Conservation (phyloP, 352 stramenopile genomes). For the Phytophthora foliorum region DNA sequence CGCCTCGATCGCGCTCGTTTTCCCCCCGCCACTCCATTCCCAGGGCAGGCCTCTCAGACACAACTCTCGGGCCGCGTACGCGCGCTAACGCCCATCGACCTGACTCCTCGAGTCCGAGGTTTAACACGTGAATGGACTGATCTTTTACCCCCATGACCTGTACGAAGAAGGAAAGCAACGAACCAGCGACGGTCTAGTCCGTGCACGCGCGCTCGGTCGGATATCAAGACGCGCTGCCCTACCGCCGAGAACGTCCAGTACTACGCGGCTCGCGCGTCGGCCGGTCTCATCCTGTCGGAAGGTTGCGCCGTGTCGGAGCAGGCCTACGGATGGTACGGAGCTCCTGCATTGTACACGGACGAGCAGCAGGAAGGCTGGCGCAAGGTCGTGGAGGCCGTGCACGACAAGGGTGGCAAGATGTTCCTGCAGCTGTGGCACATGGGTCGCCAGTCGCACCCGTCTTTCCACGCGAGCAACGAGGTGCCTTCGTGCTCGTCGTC, state of each 20-base stretch:
- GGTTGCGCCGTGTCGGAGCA: constrained; percentile 36
- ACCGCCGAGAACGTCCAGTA: constrained; percentile 48
- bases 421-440: constrained; percentile 85
- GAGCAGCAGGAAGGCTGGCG: constrained; percentile 34
- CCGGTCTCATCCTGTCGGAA: constrained; percentile 43
- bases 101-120: too few species aligned
- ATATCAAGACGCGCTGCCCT: constrained; percentile 36
- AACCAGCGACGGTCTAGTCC: too few species aligned
- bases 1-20: too few species aligned
- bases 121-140: too few species aligned
- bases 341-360: constrained; percentile 55
- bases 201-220: too few species aligned
- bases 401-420: constrained; percentile 48
- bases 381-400: constrained; percentile 31
- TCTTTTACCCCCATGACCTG: too few species aligned
- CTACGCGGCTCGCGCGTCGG: constrained; percentile 32
- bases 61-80: too few species aligned
- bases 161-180: too few species aligned
- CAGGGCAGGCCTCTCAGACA: too few species aligned
- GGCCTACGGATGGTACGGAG: constrained; percentile 41
- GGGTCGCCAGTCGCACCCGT: constrained; percentile 56
- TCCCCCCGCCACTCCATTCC: too few species aligned
- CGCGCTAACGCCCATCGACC: too few species aligned
- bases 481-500: constrained; percentile 65
- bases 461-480: constrained; percentile 37